Conservation (phyloP, 805 yeast genomes). For the Metschnikowia picachoensis region DNA sequence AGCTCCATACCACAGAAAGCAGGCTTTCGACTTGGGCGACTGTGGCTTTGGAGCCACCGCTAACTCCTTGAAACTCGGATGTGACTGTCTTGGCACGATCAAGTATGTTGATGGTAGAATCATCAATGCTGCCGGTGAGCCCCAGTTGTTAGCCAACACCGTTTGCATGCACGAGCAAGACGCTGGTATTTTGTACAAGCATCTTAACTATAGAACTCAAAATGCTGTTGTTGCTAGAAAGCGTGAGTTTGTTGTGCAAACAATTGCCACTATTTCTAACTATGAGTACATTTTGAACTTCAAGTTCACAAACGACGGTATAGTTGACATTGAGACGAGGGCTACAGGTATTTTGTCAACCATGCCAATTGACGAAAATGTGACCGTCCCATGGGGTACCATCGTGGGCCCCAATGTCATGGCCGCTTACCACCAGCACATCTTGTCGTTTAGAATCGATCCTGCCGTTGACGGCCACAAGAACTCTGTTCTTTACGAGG, state of each 20-base stretch:
- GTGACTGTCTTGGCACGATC: conserved; percentile 80
- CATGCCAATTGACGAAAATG: conserved; percentile 71
- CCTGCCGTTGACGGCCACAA: conserved; percentile 80
- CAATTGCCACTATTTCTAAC: conserved; percentile 81
- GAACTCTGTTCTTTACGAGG: conserved; percentile 70
- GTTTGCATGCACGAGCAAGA: conserved; percentile 81
- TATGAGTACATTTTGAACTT: conserved; percentile 74
- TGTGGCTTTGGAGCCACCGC: conserved; percentile 77
- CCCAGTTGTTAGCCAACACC: conserved; percentile 60
- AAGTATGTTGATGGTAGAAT: conserved; percentile 65
- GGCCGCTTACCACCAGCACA: conserved; percentile 84
- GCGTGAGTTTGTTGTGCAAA: conserved; percentile 75
- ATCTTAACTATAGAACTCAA: conserved; percentile 72
- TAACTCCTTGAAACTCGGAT: conserved; percentile 65
- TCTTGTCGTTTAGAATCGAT: conserved; percentile 74
- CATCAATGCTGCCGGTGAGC: conserved; percentile 56
- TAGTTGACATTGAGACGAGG: conserved; percentile 71
- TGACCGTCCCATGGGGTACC: conserved; percentile 69
- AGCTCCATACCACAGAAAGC: conserved; percentile 80
- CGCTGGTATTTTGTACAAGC: conserved; percentile 72
- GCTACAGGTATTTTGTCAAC: conserved; percentile 87
- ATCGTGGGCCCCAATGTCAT: conserved; percentile 74
- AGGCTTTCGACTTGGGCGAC: conserved; percentile 84
- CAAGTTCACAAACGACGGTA: conserved; percentile 74
- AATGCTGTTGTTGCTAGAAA: conserved; percentile 71